Base-by-base conservation (phyloP, 2,329 filamentous ascomycete species). In the Phialemoniopsis sp. region DNA sequence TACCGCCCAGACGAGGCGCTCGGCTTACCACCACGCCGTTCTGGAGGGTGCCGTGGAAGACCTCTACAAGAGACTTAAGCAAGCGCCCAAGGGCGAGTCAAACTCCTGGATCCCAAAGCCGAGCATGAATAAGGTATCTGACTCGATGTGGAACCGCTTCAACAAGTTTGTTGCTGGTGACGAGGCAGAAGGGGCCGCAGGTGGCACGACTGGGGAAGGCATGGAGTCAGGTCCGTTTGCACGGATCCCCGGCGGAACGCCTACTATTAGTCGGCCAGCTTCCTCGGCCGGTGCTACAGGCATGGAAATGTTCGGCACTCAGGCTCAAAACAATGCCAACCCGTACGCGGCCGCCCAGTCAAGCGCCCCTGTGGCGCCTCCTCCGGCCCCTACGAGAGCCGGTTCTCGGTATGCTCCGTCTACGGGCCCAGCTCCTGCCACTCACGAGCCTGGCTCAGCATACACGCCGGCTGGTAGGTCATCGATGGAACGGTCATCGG, bases 111-210 rank as follows among this genome's bases (percentile, higher is more conserved):
- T 98, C 38, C 85, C 89, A 2, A 95, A 93, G 60, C 89, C 91
- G 7, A 96, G 82, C 60, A 94, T 97, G 78, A 90, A 94, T 61
- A 95, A 94, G 63, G 89, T 97, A 1, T 93, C 90, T 3, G 89
- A 86, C 45, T 89, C 86, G 28, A 80, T 97, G 57, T 90, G 89
- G 77, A 89, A 82, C 47, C 89, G 86, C 43, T 96, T 99, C 65
- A 97, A 90, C 64, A 96, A 89, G 54, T 98, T 98, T 56, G 89
- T 98, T 44, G 82, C 87, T 37, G 94, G 93, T 13, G 91, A 96
- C 43, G 91, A 97, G 39, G 79, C 78, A 38, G 85, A 89, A 37
- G 71, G 72, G 28, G 71, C 71, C 9, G 79, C 76, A 1, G 73
- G 73, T 39, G 78, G 70, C 8, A 73, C 72, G 38, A 79, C 78